Conservation (phyloP, 768 basidiomycete species). For the Termitomyces sp. region DNA sequence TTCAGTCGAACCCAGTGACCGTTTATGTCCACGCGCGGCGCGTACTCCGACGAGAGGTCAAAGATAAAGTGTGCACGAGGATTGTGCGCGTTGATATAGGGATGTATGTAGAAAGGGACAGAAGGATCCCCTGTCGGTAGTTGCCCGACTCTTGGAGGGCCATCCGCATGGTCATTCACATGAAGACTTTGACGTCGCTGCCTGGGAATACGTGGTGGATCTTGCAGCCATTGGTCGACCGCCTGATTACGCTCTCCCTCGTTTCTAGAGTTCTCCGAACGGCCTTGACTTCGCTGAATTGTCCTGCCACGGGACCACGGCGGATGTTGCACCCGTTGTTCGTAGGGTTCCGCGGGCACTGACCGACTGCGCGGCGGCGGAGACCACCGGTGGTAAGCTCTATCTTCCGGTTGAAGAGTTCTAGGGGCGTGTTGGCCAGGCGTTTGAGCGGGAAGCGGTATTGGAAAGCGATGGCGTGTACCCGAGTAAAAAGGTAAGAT, state of each 20-base stretch:
- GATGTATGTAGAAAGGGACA: conserved; percentile 30
- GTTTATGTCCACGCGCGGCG: conserved; percentile 33
- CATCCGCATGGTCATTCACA: neutral
- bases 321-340: neutral
- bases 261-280: neutral
- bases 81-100: conserved; percentile 46
- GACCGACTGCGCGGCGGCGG: neutral
- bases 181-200: neutral
- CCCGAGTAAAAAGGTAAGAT: neutral
- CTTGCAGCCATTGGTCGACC: neutral
- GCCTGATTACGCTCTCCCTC: neutral
- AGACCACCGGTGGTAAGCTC: neutral
- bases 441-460: neutral
- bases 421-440: neutral
- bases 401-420: too few species aligned
- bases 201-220: neutral
- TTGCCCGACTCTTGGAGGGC: too few species aligned
- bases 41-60: conserved; percentile 48
- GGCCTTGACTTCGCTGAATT: neutral
- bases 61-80: conserved; percentile 43
- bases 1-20: conserved; percentile 26
- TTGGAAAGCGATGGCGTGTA: neutral
- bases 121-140: neutral
- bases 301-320: neutral
- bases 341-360: neutral